A percentile compares a stretch with the other conserved stretches of the same genome.
phyloP scores from a whole-genome alignment of 1,284 basidiomycete species.

The Moniliophthora roreri region DNA sequence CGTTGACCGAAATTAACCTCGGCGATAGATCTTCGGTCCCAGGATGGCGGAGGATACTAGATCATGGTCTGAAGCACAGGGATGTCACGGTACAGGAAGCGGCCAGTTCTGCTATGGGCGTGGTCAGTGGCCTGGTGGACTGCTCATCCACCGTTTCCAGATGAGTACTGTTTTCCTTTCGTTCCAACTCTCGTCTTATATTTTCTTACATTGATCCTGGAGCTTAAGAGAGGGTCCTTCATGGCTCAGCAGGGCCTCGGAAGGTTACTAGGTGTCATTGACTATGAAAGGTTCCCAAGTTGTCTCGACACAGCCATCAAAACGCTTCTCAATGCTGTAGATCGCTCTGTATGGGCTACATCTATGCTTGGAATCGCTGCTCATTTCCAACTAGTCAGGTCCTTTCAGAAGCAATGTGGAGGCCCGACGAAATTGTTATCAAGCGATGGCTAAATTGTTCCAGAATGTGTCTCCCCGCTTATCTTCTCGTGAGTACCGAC shows the following conservation, averaged over 20 bases:
- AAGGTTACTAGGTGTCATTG: slow-evolving; percentile 70
- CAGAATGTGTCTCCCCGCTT: slow-evolving; percentile 43
- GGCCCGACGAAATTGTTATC: slow-evolving; percentile 68
- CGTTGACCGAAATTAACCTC: slow-evolving; percentile 50
- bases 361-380: slow-evolving; percentile 21
- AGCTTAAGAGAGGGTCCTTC: slow-evolving; percentile 56
- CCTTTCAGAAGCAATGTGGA: slow-evolving; percentile 55
- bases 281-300: slow-evolving; percentile 59
- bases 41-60: slow-evolving; percentile 70
- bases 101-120: slow-evolving; percentile 62
- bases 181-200: slow-evolving; percentile 8
- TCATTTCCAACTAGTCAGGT: slow-evolving; percentile 36
- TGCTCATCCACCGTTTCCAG: slow-evolving; percentile 63
- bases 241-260: slow-evolving; percentile 77
- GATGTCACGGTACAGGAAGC: slow-evolving; percentile 71
- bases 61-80: slow-evolving; percentile 72
- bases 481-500: slow-evolving; percentile 41
- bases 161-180: slow-evolving; percentile 49
- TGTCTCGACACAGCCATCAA: slow-evolving; percentile 51
- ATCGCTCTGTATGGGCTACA: slow-evolving; percentile 44
- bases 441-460: slow-evolving; percentile 64
- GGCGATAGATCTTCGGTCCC: slow-evolving; percentile 40
- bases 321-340: slow-evolving; percentile 62
- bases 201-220: slow-evolving; percentile 59
- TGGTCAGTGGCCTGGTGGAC: slow-evolving; percentile 67